A percentile compares a stretch with the other conserved stretches of the same genome.
These are phyloP conservation scores for Colletotrichum neosansevieriae DNA, from an alignment of 2,329 filamentous ascomycete genomes.

Conservation along the genomic window DNA sequence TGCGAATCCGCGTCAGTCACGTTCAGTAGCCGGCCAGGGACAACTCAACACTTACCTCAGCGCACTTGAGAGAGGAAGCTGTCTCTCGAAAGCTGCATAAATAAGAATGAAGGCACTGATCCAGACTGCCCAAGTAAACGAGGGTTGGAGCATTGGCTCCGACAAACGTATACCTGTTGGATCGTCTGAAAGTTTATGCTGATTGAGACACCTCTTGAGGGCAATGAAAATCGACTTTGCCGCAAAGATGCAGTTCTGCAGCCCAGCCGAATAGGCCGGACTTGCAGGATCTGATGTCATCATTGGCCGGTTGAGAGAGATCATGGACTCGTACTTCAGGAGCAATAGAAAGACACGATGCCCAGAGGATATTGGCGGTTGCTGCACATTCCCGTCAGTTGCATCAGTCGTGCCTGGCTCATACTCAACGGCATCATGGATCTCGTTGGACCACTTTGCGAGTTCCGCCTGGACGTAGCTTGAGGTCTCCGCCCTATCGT, in stretches of 20 bases:
- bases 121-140: constrained; percentile 66
- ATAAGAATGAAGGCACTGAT: constrained; percentile 65
- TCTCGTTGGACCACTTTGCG: constrained; percentile 65
- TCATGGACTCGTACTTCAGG: constrained; percentile 62
- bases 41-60: constrained; percentile 51
- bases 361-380: constrained; percentile 36
- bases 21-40: fast-evolving
- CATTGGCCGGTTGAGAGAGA: constrained; percentile 63
- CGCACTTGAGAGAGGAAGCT: constrained; percentile 53
- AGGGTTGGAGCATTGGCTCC: constrained; percentile 59
- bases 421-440: constrained; percentile 61
- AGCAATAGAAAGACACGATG: constrained; percentile 58
- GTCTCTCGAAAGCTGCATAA: constrained; percentile 60
- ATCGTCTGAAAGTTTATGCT: constrained; percentile 32
- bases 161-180: constrained; percentile 31
- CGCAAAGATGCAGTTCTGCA: constrained; percentile 64
- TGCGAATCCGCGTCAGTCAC: not conserved
- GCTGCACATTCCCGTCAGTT: constrained; percentile 40
- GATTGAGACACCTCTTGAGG: constrained; percentile 48
- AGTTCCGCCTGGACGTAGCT: constrained; percentile 62
- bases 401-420: constrained; percentile 43
- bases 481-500: constrained; percentile 56
- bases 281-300: constrained; percentile 58
- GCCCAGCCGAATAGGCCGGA: constrained; percentile 58
- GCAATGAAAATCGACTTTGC: constrained; percentile 60